A percentile compares a stretch with the other conserved stretches of the same genome.
These are phyloP conservation scores for Arthroderma sp. DNA, from an alignment of 2,329 filamentous ascomycete species.

Conservation along the genomic window DNA sequence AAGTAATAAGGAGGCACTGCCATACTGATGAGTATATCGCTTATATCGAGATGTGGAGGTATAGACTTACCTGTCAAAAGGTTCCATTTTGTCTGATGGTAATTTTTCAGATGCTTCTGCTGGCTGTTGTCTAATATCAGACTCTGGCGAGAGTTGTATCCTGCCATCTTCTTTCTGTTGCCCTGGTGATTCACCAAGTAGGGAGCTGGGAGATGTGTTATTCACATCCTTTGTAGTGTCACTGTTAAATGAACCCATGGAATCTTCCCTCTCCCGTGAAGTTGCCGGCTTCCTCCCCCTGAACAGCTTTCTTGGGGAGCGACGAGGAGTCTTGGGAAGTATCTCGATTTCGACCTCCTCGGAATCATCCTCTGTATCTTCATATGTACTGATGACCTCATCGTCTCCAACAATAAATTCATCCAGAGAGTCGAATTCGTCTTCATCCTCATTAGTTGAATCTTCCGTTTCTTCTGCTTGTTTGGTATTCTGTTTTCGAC, in stretches of 20 bases:
- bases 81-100: no score
- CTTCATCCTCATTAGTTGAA: conserved; percentile 17
- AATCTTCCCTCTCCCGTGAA: conserved; percentile 9
- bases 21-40: no score
- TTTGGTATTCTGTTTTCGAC: conserved; percentile 1
- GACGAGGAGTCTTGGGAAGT: conserved; percentile 13
- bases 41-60: no score
- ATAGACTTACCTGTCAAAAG: no score
- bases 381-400: conserved; percentile 25
- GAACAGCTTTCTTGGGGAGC: conserved; percentile 20
- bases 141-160: no score
- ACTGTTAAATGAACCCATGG: not conserved
- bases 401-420: conserved; percentile 31
- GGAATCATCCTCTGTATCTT: conserved; percentile 16
- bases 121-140: no score
- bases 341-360: conserved; percentile 18
- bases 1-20: no score
- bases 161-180: no score
- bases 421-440: conserved; percentile 24
- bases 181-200: no score
- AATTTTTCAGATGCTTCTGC: no score
- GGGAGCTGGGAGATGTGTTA: no score
- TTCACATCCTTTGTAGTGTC: no score
- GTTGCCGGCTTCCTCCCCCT: conserved; percentile 21
- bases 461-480: not conserved